Evolutionary conservation across 345 rosid species (phyloP).

Genomic region (Triadica sebifera): DNA sequence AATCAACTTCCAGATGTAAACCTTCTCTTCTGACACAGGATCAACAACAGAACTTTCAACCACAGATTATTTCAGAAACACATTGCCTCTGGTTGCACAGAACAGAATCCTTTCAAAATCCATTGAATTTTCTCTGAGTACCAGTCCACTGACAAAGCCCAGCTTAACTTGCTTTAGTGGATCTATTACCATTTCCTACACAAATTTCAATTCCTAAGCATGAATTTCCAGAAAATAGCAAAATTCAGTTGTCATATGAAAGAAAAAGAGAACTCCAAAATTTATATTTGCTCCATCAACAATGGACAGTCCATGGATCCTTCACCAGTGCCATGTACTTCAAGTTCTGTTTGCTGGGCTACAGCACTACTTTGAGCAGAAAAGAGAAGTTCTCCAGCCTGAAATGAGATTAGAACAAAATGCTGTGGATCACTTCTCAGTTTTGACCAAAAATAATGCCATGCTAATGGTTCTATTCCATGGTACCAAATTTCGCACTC

Average conservation of each 20-base stretch:
- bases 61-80: conserved; percentile 32
- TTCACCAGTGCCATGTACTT: conserved; percentile 13
- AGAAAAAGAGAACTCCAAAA: not conserved
- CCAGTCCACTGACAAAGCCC: conserved; percentile 34
- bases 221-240: conserved; percentile 2
- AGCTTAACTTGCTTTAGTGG: conserved; percentile 32
- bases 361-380: conserved; percentile 29
- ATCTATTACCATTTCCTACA: conserved; percentile 30
- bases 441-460: not conserved
- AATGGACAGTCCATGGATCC: conserved; percentile 29
- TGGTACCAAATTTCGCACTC: not conserved
- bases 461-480: not conserved
- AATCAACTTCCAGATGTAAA: conserved; percentile 11
- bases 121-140: conserved; percentile 33
- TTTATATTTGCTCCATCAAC: conserved; percentile 26
- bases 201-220: conserved; percentile 13
- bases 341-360: conserved; percentile 25
- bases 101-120: conserved; percentile 32
- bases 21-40: conserved; percentile 31
- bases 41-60: conserved; percentile 27
- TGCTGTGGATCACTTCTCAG: not conserved
- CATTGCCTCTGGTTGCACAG: conserved; percentile 35
- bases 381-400: conserved; percentile 33
- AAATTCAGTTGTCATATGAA: not conserved
- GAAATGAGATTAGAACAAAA: conserved; percentile 16